Evolutionary conservation across 2,329 filamentous ascomycete genomes (phyloP), one percentile per base, ranked within the genome.

Genomic region (Chaetomiaceae sp.): DNA sequence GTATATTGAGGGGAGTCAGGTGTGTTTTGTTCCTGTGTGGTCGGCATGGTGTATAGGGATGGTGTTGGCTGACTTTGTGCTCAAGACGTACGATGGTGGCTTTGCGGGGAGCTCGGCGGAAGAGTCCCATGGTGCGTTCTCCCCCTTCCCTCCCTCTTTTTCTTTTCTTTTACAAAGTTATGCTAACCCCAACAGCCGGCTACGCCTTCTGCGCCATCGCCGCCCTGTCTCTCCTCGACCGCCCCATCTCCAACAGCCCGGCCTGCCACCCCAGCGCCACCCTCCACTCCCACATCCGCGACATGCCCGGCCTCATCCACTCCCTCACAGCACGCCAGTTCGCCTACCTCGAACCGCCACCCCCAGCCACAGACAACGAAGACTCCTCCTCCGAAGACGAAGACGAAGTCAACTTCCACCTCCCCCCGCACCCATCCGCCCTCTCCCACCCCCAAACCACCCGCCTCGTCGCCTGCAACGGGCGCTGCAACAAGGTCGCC

Each of bases 121-220:
- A 53, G 91, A 96, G 70, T 85, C 89, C 30, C 90, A 96, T 63
- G 87, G 85, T 88, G 74, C 43, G 76, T 60, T 5, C 3, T 21
- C 6, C 27, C 23, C 16, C 19, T 23, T 12, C 6, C 14, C 2
- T 17, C 14, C 4, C 8, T 5, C 7, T 2, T 23, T 12, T 20
- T 25, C 25, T 7, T 12, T 14, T 35, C 7, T 34, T 5, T n/a
- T n/a, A n/a, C 5, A 20, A 2, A 4, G 2, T 3, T 27, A 6
- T 35, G 39, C 50, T 56, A 35, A 58, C 50, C 4, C 6, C 17
- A 2, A 6, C 55, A 90, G 87, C 89, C 59, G 93, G 93, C 17
- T 92, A 95, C 66, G 90, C 89, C 9, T 96, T 91, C 72, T 96
- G 90, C 67, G 90, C 86, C 7, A 78, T 96, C 48, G 83, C 82